Evolutionary conservation across 495 filamentous ascomycete genomes (phyloP).

Genomic region (Aspergillus leporis): DNA sequence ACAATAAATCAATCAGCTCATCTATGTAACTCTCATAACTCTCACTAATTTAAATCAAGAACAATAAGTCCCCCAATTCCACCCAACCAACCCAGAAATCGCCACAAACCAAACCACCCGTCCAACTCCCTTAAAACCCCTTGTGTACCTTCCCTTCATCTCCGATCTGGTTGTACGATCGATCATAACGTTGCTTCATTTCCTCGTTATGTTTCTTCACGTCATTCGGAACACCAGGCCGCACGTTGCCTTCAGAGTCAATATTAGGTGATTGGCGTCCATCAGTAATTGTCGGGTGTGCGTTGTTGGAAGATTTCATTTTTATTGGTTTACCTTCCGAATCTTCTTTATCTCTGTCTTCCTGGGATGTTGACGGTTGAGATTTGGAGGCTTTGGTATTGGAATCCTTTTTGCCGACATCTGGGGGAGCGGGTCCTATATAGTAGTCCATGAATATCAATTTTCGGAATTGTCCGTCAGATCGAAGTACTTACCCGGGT

Average conservation of each 20-base stretch:
- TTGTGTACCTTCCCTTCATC: conserved; percentile 34
- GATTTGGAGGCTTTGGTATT: conserved; percentile 2
- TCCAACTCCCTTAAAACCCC: conserved; percentile 18
- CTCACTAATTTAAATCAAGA: background rate
- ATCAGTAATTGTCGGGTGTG: conserved; percentile 37
- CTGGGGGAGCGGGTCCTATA: conserved; percentile 24
- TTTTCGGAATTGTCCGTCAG: background rate
- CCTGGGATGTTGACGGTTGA: conserved; percentile 2
- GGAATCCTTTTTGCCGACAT: conserved; percentile 15
- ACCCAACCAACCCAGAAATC: background rate
- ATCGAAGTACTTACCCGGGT: conserved; percentile 23
- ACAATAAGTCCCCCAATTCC: background rate
- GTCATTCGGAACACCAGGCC: conserved; percentile 35
- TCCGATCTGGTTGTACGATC: conserved; percentile 39
- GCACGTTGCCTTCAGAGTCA: conserved; percentile 30
- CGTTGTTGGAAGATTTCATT: conserved; percentile 35
- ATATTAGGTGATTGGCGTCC: conserved; percentile 33
- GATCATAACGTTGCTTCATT: conserved; percentile 37
- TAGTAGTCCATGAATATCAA: background rate
- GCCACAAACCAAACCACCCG: background rate
- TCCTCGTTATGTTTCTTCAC: conserved; percentile 44
- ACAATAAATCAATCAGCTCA: background rate
- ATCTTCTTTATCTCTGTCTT: background rate
- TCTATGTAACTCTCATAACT: background rate
- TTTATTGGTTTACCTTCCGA: background rate